Percentiles rank a stretch among this genome's conserved stretches.
These are phyloP conservation scores for Sarocladiaceae sp. DNA, from an alignment of 2,329 filamentous ascomycete species.

Conservation along the genomic window DNA sequence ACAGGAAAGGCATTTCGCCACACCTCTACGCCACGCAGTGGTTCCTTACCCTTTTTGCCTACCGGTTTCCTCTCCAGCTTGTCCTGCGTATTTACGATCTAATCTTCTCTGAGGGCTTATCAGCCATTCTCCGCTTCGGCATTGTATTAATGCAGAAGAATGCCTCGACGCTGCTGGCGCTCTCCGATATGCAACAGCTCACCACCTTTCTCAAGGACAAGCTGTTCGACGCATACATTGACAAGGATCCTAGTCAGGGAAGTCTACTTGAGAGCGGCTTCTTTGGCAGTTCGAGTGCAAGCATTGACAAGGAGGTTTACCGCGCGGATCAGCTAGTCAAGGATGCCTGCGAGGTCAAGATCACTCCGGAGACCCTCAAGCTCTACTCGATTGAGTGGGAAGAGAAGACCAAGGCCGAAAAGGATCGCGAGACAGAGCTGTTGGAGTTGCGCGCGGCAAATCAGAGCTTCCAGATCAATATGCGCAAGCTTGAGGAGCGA, in stretches of 20 bases:
- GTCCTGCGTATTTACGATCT: conserved; percentile 95
- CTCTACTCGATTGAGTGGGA: conserved; percentile 85
- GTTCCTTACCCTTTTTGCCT: conserved; percentile 98
- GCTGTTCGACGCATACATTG: conserved; percentile 94
- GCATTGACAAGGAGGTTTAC: conserved; percentile 90
- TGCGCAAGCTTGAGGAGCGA: conserved; percentile 82
- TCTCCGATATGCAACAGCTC: conserved; percentile 86
- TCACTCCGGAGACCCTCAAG: conserved; percentile 76
- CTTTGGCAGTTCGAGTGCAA: conserved; percentile 87
- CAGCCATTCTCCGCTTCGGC: conserved; percentile 90
- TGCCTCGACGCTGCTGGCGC: conserved; percentile 64
- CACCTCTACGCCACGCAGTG: conserved; percentile 97
- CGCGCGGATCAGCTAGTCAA: conserved; percentile 88
- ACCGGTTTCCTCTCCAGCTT: conserved; percentile 91
- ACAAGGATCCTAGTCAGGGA: conserved; percentile 84
- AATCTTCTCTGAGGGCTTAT: conserved; percentile 86
- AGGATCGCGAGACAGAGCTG: conserved; percentile 75
- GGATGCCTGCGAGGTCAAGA: conserved; percentile 82
- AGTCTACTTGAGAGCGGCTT: conserved; percentile 95
- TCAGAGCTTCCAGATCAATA: conserved; percentile 59
- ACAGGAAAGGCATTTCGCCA: conserved; percentile 77
- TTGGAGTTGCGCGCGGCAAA: conserved; percentile 65
- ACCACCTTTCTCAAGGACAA: conserved; percentile 90
- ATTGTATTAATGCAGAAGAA: conserved; percentile 97
- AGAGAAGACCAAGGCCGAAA: conserved; percentile 76